Conservation (phyloP, 192 early-diverging fungal genomes). For the Coemansia sp. region DNA sequence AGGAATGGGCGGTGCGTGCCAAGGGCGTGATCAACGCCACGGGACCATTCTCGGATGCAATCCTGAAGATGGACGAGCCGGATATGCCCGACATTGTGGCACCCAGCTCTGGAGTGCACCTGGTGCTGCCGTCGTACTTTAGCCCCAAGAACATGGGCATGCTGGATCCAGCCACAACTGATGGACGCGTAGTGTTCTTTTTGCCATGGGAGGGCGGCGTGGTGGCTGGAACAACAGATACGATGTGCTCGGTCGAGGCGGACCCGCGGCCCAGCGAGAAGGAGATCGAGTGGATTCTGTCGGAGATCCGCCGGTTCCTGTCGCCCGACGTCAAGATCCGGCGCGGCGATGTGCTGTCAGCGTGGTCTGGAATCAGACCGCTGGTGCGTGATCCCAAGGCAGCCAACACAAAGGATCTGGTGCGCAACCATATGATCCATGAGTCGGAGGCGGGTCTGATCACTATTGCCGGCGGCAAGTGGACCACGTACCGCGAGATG, state of each 20-base stretch:
- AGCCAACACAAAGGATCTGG: slow-evolving; percentile 87
- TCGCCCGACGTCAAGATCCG: slow-evolving; percentile 93
- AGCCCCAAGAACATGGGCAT: slow-evolving; percentile 93
- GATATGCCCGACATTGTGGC: slow-evolving; percentile 82
- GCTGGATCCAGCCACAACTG: slow-evolving; percentile 89
- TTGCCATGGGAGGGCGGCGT: slow-evolving; percentile 96
- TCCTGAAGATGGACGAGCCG: slow-evolving; percentile 87
- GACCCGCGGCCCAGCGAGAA: slow-evolving; percentile 88
- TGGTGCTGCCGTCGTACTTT: slow-evolving; percentile 94
- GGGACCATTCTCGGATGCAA: slow-evolving; percentile 74
- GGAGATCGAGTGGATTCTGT: slow-evolving; percentile 94
- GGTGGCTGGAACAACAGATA: slow-evolving; percentile 95
- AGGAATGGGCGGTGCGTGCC: slow-evolving; percentile 79
- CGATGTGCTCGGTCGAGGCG: slow-evolving; percentile 78
- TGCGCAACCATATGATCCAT: slow-evolving; percentile 97
- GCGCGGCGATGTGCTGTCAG: slow-evolving; percentile 92
- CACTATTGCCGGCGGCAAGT: slow-evolving; percentile 97
- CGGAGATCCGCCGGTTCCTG: slow-evolving; percentile 88
- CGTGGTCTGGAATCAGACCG: slow-evolving; percentile 98
- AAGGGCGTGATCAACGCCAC: slow-evolving; percentile 95
- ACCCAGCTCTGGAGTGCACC: slow-evolving; percentile 90
- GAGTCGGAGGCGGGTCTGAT: slow-evolving; percentile 76
- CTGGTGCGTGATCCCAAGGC: slow-evolving; percentile 93
- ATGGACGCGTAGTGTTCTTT: slow-evolving; percentile 97
- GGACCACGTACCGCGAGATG: slow-evolving; percentile 98